Conservation (phyloP, 2,329 filamentous ascomycete species). For the Phyllosticta paracitricarpa region DNA sequence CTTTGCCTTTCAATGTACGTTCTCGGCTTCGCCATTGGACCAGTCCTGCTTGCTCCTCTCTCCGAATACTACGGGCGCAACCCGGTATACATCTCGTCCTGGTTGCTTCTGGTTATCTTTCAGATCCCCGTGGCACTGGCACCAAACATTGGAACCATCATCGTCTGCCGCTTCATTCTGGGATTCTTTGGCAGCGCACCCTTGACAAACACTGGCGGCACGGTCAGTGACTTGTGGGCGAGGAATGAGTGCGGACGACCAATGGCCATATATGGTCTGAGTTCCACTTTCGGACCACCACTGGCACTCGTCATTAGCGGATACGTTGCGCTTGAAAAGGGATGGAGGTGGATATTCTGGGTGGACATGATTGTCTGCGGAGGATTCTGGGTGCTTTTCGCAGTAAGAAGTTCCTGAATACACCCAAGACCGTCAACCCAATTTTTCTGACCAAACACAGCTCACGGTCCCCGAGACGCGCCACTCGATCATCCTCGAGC, state of each 20-base stretch:
- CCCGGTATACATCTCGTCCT: slow-evolving; percentile 16
- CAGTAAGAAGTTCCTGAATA: background rate
- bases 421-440: slow-evolving; percentile 16
- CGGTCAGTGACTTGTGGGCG: slow-evolving; percentile 19
- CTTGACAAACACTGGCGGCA: slow-evolving; percentile 6
- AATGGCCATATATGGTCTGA: slow-evolving; percentile 19
- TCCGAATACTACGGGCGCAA: slow-evolving; percentile 21
- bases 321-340: slow-evolving; percentile 24
- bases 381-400: slow-evolving; percentile 18
- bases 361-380: slow-evolving; percentile 29
- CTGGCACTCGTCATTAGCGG: slow-evolving; percentile 26
- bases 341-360: slow-evolving; percentile 29
- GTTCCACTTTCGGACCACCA: slow-evolving; percentile 24
- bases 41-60: slow-evolving; percentile 20
- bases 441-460: slow-evolving; percentile 3
- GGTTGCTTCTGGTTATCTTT: slow-evolving; percentile 17
- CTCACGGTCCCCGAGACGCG: slow-evolving; percentile 21
- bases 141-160: slow-evolving; percentile 17
- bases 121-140: slow-evolving; percentile 20
- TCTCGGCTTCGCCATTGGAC: slow-evolving; percentile 20
- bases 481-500: slow-evolving; percentile 20
- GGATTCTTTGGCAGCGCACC: slow-evolving; percentile 9
- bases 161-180: slow-evolving; percentile 8
- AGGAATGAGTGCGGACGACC: slow-evolving; percentile 17
- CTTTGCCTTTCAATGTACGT: slow-evolving; percentile 22